Evolutionary conservation across 306 rosid species (phyloP).

Genomic region (Lathyrus sativus): DNA sequence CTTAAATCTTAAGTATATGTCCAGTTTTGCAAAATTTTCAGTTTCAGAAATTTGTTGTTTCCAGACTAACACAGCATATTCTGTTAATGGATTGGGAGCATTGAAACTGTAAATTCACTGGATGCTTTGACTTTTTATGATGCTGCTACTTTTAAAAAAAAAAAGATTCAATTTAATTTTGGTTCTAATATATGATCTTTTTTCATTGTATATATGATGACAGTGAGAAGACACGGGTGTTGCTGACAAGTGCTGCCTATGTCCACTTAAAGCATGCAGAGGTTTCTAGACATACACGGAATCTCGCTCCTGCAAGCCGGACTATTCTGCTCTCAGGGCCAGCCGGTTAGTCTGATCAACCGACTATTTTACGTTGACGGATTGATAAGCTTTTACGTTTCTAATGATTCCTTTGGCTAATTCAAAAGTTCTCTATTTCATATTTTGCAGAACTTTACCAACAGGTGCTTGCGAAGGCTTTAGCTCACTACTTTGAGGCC

Average conservation of each 20-base stretch:
- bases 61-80: background rate
- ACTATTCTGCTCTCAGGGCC: constrained; percentile 93
- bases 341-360: constrained; percentile 61
- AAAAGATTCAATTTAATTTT: constrained; percentile 9
- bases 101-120: constrained; percentile 5
- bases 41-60: constrained; percentile 5
- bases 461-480: constrained; percentile 93
- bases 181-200: constrained; percentile 15
- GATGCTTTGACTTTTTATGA: constrained; percentile 3
- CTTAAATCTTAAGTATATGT: background rate
- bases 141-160: background rate
- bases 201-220: constrained; percentile 2
- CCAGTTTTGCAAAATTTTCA: background rate
- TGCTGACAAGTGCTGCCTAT: constrained; percentile 88
- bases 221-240: constrained; percentile 86
- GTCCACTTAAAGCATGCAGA: constrained; percentile 87
- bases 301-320: constrained; percentile 93
- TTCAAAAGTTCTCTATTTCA: background rate
- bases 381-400: constrained; percentile 26
- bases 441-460: constrained; percentile 72
- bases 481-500: constrained; percentile 86
- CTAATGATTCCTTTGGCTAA: constrained; percentile 17
- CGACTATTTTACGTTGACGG: background rate
- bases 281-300: constrained; percentile 70
- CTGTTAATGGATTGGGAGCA: constrained; percentile 6